Base-by-base conservation (phyloP, 164 flowering plant species). In the Vitis rupestris region DNA sequence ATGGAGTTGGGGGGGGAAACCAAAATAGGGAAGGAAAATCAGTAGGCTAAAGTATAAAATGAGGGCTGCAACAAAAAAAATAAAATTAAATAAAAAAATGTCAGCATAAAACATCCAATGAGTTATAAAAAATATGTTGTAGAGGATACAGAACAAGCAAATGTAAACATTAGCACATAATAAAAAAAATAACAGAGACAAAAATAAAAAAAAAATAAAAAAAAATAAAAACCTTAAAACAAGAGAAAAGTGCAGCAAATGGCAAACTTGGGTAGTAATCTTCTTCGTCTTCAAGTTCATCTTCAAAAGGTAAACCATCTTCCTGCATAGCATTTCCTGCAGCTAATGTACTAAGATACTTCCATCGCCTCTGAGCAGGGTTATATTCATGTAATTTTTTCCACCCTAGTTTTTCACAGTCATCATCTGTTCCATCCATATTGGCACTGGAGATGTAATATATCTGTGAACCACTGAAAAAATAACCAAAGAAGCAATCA, bases 261-360 rank as follows among this genome's bases (percentile, higher is more conserved):
- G 99, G 98, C 82, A 92, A 86, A 84, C 96, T 90, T 29, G 98
- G 87, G 78, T 73, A 87, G 73, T 90, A 95, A 81, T 92, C 94
- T 75, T 86, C 90, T 53, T 83, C 88, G 68, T 90, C 94, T 65
- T 75, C 82, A 49, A 82, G 66, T 19, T 91, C 92, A 81, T 86
- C 97, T 75, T 88, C 99, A 71, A 72, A 71, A 54, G 81, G 77
- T 30, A 74, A 76, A 70, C 50, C 62, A 4, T 80, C 84, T 27
- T 84, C 90, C 53, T 60, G 78, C 14, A 31, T 12, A 47, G 71
- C 65, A 61, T 66, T 79, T 62, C 84, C 93, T 81, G 85, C 90
- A 63, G 90, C 90, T 66, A 95, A 64, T 53, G 66, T 54, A 60
- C 67, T 71, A 17, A 95, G 92, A 81, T 85, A 85, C 66, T 85